A percentile compares a stretch with the other conserved stretches of the same genome.
Conservation (phyloP, 768 basidiomycete genomes). For the Pluteus cervinus region DNA sequence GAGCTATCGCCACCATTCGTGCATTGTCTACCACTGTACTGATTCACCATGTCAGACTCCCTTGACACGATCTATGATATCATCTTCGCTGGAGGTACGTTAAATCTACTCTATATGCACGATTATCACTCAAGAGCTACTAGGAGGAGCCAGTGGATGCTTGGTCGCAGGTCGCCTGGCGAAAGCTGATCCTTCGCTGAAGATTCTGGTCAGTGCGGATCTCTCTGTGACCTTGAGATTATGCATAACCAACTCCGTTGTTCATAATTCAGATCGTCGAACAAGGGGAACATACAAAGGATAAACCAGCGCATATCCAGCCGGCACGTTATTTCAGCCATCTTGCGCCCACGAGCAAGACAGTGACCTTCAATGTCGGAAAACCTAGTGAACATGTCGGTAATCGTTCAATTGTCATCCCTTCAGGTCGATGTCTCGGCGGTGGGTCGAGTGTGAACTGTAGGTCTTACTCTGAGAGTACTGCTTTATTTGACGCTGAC, state of each 20-base stretch:
- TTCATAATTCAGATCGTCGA: conserved; percentile 35
- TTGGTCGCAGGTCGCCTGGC: conserved; percentile 32
- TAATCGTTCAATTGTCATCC: conserved; percentile 25
- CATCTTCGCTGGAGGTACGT: conserved; percentile 53
- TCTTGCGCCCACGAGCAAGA: conserved; percentile 25
- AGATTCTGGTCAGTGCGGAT: conserved; percentile 25
- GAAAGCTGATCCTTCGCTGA: conserved; percentile 28
- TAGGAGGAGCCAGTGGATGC: conserved; percentile 31
- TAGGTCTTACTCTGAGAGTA: conserved; percentile 10
- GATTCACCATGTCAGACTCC: no score
- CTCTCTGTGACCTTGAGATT: neutral
- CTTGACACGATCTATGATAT: conserved; percentile 33
- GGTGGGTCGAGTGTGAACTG: conserved; percentile 45
- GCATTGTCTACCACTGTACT: no score
- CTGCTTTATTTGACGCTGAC: neutral
- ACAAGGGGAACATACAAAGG: conserved; percentile 30
- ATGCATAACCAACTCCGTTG: conserved; percentile 10
- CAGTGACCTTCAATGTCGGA: conserved; percentile 27
- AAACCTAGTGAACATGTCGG: conserved; percentile 22
- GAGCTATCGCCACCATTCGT: no score
- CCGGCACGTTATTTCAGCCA: conserved; percentile 33
- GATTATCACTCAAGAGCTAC: neutral
- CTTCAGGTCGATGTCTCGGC: conserved; percentile 32
- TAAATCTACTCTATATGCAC: conserved; percentile 5
- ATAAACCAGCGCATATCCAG: conserved; percentile 29